Base-by-base conservation (phyloP, 306 rosid genomes). In the Boehmeria nivea region DNA sequence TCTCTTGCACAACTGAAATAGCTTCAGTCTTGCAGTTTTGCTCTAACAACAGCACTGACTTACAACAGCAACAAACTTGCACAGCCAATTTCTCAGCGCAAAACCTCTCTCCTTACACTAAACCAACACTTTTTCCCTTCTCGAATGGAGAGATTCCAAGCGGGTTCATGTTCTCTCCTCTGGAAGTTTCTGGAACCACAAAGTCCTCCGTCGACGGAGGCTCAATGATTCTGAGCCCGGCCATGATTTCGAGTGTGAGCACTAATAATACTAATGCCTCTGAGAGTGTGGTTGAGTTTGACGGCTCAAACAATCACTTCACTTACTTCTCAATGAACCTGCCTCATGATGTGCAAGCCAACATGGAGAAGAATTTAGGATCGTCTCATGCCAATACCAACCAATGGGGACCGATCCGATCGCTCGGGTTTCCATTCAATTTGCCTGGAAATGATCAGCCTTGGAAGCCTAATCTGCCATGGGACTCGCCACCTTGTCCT, bases 381-480 rank as follows among this genome's bases (percentile, higher is more conserved):
- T 28, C 33, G 24, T 26, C 27, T 11, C 71, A 47, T 34, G 45
- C 25, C 16, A 54, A 51, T 43, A 31, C 5, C 36, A 57, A 54
- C 20, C 76, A 77, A n/a, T 78, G 77, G 83, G 81, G 64, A 52
- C 62, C 57, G 20, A 42, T 53, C 13, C 65, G 59, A 37, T 55
- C 83, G 21, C 66, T 68, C 43, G 94, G 66, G 4, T 88, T 82
- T 71, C 94, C 97, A 8, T 82, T 82, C 67, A 66, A 51, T 68
- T 60, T 76, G 65, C 64, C 74, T 51, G 54, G 70, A 68, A 85
- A 78, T 68, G 87, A n/a, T n/a, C n/a, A n/a, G n/a, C n/a, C n/a
- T n/a, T n/a, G n/a, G n/a, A n/a, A 76, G 59, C 49, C 78, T 15
- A 46, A 19, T 50, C 44, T 63, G 66, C 26, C 73, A 34, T 83